Percentiles rank a stretch among this genome's conserved stretches.
Evolutionary conservation across 495 filamentous ascomycete species (phyloP).

Genomic region (Tuber microsphaerosporum): DNA sequence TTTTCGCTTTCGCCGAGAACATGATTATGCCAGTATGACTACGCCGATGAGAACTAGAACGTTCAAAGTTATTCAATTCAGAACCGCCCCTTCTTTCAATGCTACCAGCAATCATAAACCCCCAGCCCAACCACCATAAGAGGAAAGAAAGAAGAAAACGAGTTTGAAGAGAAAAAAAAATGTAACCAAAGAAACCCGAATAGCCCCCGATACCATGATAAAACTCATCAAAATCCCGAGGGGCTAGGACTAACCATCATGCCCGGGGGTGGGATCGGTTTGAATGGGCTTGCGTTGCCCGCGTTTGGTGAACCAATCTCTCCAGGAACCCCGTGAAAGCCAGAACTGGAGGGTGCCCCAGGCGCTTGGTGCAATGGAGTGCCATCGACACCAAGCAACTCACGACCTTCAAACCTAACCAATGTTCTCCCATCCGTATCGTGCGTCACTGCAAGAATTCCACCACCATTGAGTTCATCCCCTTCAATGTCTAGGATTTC

Average conservation of each 20-base stretch:
- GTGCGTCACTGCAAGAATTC: slow-evolving; percentile 61
- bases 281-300: slow-evolving; percentile 25
- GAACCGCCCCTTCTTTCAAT: not conserved
- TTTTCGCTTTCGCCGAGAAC: not conserved
- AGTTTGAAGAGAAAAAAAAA: not conserved
- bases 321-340: slow-evolving; percentile 43
- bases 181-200: not conserved
- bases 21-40: slow-evolving; percentile 5
- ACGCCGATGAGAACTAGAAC: slow-evolving; percentile 4
- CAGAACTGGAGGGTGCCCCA: slow-evolving; percentile 28
- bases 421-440: slow-evolving; percentile 48
- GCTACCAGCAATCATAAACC: slow-evolving; percentile 2
- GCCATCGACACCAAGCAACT: slow-evolving; percentile 19
- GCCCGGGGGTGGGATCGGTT: slow-evolving; percentile 34
- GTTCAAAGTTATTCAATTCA: slow-evolving; percentile 1
- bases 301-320: slow-evolving; percentile 46
- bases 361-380: slow-evolving; percentile 28
- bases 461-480: slow-evolving; percentile 78
- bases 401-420: slow-evolving; percentile 47
- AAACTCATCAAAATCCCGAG: slow-evolving; percentile 31
- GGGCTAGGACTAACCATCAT: slow-evolving; percentile 21
- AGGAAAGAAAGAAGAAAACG: not conserved
- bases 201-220: not conserved
- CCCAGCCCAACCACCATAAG: not conserved
- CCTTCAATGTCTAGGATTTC: slow-evolving; percentile 89